Conservation (phyloP, 1,139 yeast species). For the Wickerhamiella pararugosa region DNA sequence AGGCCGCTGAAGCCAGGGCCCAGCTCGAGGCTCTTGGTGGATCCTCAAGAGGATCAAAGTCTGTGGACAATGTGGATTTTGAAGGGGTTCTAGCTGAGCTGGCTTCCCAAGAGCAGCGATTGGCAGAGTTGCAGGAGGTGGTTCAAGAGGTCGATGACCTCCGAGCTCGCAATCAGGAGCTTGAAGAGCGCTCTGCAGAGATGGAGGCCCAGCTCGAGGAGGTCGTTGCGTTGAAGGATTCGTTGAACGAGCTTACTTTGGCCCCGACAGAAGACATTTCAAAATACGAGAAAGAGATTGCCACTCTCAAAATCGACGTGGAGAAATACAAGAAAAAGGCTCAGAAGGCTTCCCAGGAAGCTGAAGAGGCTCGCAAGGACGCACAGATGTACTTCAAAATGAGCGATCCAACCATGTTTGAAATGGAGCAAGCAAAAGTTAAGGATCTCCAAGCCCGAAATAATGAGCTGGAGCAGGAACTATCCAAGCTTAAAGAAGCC, state of each 20-base stretch:
- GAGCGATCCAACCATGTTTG: conserved; percentile 1
- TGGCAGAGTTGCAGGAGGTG: conserved; percentile 1
- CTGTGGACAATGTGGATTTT: neutral
- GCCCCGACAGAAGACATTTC: neutral
- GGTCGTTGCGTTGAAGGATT: conserved; percentile 4
- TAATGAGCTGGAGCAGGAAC: conserved; percentile 11
- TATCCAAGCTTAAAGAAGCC: conserved; percentile 3
- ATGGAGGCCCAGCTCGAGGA: conserved; percentile 4
- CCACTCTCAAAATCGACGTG: neutral
- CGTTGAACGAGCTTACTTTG: conserved; percentile 1
- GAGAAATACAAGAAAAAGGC: conserved; percentile 3
- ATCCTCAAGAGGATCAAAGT: neutral
- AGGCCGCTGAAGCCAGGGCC: conserved; percentile 11
- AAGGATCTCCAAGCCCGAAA: conserved; percentile 19
- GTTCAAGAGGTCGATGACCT: conserved; percentile 1
- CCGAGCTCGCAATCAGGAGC: conserved; percentile 15
- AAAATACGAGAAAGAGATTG: neutral
- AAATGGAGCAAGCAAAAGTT: neutral
- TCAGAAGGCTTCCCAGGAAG: neutral
- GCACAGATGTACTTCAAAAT: conserved; percentile 6
- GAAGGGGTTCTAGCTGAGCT: conserved; percentile 3
- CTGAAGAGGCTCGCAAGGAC: conserved; percentile 4
- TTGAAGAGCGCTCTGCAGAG: conserved; percentile 5
- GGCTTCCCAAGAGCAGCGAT: conserved; percentile 4
- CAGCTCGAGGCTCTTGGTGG: conserved; percentile 8